Percentiles rank a stretch among this genome's conserved stretches.
These are phyloP conservation scores for Penicillium sp. DNA, from an alignment of 2,329 filamentous ascomycete genomes.

Conservation along the genomic window DNA sequence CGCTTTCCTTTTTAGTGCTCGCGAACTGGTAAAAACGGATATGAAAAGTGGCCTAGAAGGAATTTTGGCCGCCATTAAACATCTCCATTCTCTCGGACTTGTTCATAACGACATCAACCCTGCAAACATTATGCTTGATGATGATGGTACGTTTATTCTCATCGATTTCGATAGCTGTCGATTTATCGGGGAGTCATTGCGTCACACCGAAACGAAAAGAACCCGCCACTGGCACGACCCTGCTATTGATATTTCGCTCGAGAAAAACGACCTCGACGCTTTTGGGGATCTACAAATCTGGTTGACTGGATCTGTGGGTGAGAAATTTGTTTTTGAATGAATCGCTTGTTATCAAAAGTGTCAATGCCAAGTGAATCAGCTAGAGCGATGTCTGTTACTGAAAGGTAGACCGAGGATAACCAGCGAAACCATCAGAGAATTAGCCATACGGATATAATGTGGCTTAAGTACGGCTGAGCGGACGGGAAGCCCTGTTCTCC, in stretches of 20 bases:
- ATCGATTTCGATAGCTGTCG: slow-evolving; percentile 34
- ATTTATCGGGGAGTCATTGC: slow-evolving; percentile 19
- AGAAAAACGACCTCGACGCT: slow-evolving; percentile 23
- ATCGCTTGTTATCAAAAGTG: neutral
- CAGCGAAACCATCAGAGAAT: no score
- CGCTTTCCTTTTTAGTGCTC: slow-evolving; percentile 19
- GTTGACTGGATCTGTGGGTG: slow-evolving; percentile 12
- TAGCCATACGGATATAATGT: no score
- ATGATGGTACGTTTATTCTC: slow-evolving; percentile 24
- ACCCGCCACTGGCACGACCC: slow-evolving; percentile 22
- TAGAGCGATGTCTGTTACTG: no score
- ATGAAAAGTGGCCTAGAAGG: slow-evolving; percentile 17
- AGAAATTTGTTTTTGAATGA: slow-evolving; percentile 20
- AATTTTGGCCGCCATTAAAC: slow-evolving; percentile 26
- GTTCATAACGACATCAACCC: slow-evolving; percentile 35
- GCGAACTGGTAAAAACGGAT: slow-evolving; percentile 14
- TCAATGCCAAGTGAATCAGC: neutral
- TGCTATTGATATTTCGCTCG: slow-evolving; percentile 12
- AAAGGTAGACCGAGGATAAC: no score
- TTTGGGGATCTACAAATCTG: slow-evolving; percentile 15
- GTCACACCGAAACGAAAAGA: slow-evolving; percentile 14
- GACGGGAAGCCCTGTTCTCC: no score
- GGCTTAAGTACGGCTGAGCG: no score
- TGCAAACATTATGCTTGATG: slow-evolving; percentile 31
- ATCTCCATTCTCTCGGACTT: slow-evolving; percentile 30